Evolutionary conservation across 352 stramenopile species (phyloP).

Genomic region (Globisporangium spinosum): DNA sequence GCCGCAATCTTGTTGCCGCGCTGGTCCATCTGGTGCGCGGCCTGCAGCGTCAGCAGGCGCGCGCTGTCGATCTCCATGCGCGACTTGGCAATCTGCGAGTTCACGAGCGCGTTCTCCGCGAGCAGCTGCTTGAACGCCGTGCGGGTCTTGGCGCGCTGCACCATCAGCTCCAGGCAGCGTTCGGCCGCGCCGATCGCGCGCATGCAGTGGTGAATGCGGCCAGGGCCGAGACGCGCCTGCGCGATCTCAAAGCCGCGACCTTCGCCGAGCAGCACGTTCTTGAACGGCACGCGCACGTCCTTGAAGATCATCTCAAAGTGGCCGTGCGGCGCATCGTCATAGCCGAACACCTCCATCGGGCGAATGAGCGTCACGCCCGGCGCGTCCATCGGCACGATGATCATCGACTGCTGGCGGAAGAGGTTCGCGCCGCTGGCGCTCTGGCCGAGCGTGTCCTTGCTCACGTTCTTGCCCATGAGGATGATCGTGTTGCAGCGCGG

Average conservation of each 20-base stretch:
- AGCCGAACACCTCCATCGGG: slow-evolving; percentile 93
- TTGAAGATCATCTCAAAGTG: slow-evolving; percentile 97
- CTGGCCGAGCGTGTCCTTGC: slow-evolving; percentile 17
- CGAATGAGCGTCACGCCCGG: slow-evolving; percentile 90
- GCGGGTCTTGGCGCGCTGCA: slow-evolving; percentile 89
- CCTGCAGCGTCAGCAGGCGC: slow-evolving; percentile 84
- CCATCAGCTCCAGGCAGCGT: slow-evolving; percentile 80
- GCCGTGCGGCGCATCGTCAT: slow-evolving; percentile 94
- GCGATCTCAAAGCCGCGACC: slow-evolving; percentile 89
- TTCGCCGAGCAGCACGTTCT: slow-evolving; percentile 73
- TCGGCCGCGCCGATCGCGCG: slow-evolving; percentile 90
- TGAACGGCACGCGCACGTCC: slow-evolving; percentile 89
- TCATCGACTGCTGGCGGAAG: slow-evolving; percentile 87
- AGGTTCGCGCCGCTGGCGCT: slow-evolving; percentile 13
- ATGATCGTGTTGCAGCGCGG: slow-evolving; percentile 92
- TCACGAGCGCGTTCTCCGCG: slow-evolving; percentile 75
- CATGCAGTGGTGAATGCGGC: slow-evolving; percentile 98
- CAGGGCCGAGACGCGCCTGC: slow-evolving; percentile 90
- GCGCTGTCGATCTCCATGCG: slow-evolving; percentile 81
- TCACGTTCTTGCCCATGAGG: slow-evolving; percentile 73
- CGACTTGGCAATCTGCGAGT: slow-evolving; percentile 81
- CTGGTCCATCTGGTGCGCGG: slow-evolving; percentile 88
- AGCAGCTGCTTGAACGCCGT: slow-evolving; percentile 94
- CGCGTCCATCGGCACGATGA: slow-evolving; percentile 89
- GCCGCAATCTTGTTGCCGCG: slow-evolving; percentile 83